phyloP scores from a whole-genome alignment of 345 rosid species.

The Brassica incana region DNA sequence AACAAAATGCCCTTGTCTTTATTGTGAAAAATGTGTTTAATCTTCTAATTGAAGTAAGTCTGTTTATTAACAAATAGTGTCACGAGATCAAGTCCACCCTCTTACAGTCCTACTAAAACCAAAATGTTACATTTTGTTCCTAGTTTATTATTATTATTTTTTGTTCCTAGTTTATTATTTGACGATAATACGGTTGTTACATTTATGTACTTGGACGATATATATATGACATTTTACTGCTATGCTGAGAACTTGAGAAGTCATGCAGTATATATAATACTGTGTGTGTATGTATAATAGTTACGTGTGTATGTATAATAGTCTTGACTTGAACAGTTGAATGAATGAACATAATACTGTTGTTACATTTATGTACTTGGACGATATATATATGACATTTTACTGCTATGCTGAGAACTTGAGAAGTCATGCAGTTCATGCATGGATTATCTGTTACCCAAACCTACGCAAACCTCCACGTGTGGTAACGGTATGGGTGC shows the following conservation, averaged over 20 bases:
- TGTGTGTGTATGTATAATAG: no score
- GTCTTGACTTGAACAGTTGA: no score
- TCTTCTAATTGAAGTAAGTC: not conserved
- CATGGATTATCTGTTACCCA: constrained; percentile 21
- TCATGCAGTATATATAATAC: no score
- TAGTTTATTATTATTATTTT: not conserved
- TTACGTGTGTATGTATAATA: not conserved
- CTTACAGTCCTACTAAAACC: not conserved
- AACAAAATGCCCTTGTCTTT: not conserved
- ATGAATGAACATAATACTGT: no score
- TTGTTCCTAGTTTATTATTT: not conserved
- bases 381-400: not conserved
- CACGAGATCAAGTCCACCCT: constrained; percentile 29
- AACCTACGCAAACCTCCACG: constrained; percentile 25
- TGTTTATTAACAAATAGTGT: not conserved
- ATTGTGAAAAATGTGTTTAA: not conserved
- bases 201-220: not conserved
- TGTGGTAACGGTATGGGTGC: not conserved
- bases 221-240: no score
- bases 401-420: constrained; percentile 8
- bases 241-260: no score
- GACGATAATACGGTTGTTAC: no score
- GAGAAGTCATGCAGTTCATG: constrained; percentile 35
- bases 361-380: not conserved
- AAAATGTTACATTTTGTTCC: constrained; percentile 13